Evolutionary conservation across 139 green algal species (phyloP).

Genomic region (Limnomonas spitsbergensis): DNA sequence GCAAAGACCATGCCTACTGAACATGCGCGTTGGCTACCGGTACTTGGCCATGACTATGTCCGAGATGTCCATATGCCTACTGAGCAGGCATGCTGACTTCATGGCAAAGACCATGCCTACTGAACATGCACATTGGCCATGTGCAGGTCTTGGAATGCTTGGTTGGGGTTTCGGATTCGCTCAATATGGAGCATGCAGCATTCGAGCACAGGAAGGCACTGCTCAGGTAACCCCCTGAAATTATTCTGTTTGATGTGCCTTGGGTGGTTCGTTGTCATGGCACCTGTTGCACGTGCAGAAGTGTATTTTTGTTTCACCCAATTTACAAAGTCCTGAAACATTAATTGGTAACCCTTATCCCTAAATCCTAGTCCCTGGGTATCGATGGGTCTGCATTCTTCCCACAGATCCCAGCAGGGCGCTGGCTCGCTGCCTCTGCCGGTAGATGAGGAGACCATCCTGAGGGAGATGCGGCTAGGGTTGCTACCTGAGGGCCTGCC

Average conservation of each 20-base stretch:
- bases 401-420: background rate
- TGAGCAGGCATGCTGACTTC: too few relatives aligned
- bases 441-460: background rate
- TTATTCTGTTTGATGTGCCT: too few relatives aligned
- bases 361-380: background rate
- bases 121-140: background rate
- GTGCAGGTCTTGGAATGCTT: background rate
- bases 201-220: background rate
- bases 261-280: too few relatives aligned
- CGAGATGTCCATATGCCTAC: too few relatives aligned
- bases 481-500: background rate
- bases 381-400: background rate
- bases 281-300: background rate
- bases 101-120: background rate
- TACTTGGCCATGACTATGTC: too few relatives aligned
- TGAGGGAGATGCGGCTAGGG: background rate
- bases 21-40: too few relatives aligned
- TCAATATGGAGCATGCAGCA: background rate
- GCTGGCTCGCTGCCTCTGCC: background rate
- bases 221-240: too few relatives aligned
- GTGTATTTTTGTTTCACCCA: background rate
- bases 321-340: background rate
- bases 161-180: background rate
- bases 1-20: background rate
- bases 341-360: background rate